Evolutionary conservation across 2,329 filamentous ascomycete species (phyloP), one percentile per base, ranked within the genome.

Genomic region (Aquanectria penicillioides): DNA sequence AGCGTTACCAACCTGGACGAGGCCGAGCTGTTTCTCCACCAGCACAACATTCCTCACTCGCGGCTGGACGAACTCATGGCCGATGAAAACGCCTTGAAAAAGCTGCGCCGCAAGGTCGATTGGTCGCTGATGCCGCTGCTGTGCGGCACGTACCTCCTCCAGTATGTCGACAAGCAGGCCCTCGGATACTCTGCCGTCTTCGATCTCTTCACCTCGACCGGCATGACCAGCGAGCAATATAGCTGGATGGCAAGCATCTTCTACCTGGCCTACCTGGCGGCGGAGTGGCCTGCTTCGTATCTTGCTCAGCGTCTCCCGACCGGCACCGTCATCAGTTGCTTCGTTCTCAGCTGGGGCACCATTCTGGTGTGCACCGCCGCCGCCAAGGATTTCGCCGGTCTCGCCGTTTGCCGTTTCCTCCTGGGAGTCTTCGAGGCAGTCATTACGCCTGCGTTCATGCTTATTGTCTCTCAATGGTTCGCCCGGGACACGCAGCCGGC

Each of bases 91-190:
- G 66, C 66, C 8, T 66, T 69, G 20, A 69, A 70, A 53, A 70
- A 68, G 57, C 67, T 69, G 5, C 65, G 67, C 2, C 74, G 77
- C 13, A 82, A 80, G 52, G 79, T 86, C 38, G 84, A 86, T 57
- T 73, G 78, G 56, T 67, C 78, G 0, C 64, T 86, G 8, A 75
- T 86, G 59, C 84, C 84, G 1, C 73, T 86, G 6, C 77, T 87
- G 3, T 78, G 77, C 31, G 77, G 78, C 1, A 83, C 81, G 0
- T 84, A 80, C 43, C 70, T 81, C 3, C 73, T 86, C 6, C 83
- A 86, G 61, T 85, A 83, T 59, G 81, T 85, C 64, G 83, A 86
- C 70, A 87, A 86, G 71, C 79, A 82, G 59, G 80, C 83, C 0
- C 72, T 86, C 5, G 78, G 78, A 0, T 86, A 86, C 66, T 78